Evolutionary conservation across 2,329 filamentous ascomycete genomes (phyloP), one percentile per base, ranked within the genome.

Genomic region (Cladosporium sp.): DNA sequence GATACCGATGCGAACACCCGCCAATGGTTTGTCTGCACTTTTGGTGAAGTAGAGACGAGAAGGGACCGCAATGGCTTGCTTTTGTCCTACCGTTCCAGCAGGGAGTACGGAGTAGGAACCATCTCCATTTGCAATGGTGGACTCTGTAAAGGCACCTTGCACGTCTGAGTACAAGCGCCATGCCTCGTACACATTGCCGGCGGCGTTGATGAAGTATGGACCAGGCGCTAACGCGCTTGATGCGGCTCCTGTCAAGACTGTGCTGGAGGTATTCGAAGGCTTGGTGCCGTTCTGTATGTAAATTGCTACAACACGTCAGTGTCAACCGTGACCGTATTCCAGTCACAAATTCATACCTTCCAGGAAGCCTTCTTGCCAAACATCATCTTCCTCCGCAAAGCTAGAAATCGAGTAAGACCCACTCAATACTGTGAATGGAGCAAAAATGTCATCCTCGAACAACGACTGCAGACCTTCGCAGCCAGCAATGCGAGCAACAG

Each of bases 1-100:
- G 64, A 89, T 80, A 0, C 82, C 86, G 0, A 89, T 73, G 21
- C 87, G 81, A 6, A 87, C 80, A n/a, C 87, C 87, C 4, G 85
- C 83, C 0, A 89, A 78, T 0, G 86, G 86, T 70, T 85, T 81
- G 18, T 80, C 77, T 0, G 74, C 69, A 0, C 82, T 85, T 34
- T 79, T 81, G 1, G 79, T 82, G 73, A 79, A 86, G 75, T 87
- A 88, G 0, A 89, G 77, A 8, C 86, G 80, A 11, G 86, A 88
- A 4, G 86, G 86, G 0, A 89, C 87, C 6, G 77, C 81, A 63
- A 81, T 78, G 44, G 76, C 54, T 21, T 80, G 71, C 69, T 81
- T 74, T 63, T 80, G 77, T 11, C 79, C 78, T 1, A 71, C 54
- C 32, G 83, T 71, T 21, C 78, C 75, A 11, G 79, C 78, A 15